Conservation (phyloP, 768 basidiomycete species). For the Lentinula sp. region DNA sequence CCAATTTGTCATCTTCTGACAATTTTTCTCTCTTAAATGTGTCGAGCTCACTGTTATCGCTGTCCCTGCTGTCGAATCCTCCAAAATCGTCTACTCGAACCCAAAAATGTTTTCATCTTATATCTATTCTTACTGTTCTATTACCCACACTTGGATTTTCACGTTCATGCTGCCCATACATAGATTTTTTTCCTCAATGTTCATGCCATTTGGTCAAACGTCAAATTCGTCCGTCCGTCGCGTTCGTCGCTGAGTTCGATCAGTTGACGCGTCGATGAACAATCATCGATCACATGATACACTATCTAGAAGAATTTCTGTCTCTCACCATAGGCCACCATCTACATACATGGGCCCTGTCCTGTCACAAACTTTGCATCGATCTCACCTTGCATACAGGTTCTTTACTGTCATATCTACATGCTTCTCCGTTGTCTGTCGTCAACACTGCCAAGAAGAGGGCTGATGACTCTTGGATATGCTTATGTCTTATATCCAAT, state of each 20-base stretch:
- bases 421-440: neutral
- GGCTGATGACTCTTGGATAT: neutral
- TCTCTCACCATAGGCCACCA: no score
- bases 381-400: neutral
- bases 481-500: slow-evolving; percentile 7
- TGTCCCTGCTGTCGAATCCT: neutral
- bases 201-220: neutral
- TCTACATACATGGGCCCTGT: neutral
- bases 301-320: no score
- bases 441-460: neutral
- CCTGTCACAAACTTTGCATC: neutral
- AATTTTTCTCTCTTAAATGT: neutral
- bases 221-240: no score
- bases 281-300: no score
- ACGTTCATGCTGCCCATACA: neutral
- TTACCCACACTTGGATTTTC: neutral
- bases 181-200: neutral
- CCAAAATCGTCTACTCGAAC: neutral
- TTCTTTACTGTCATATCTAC: neutral
- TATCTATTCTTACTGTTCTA: neutral
- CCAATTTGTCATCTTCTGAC: neutral
- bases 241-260: no score
- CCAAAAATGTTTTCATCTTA: neutral
- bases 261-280: no score
- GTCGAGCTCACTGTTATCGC: neutral